Conservation (phyloP, 106 monocot genomes). For the Xerophyta viscosa region DNA sequence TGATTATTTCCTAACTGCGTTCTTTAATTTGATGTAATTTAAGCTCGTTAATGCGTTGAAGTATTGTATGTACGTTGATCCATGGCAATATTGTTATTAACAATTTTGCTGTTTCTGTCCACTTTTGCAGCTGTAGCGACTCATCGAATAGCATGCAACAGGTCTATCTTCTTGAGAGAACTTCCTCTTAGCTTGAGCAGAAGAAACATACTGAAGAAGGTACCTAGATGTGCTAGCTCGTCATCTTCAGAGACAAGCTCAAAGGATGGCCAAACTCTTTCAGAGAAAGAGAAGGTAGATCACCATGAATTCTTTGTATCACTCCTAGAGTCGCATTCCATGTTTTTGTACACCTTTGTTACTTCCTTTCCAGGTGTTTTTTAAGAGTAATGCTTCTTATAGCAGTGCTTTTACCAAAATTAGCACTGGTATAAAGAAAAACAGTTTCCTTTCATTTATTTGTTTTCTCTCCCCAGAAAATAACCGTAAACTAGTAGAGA, state of each 20-base stretch:
- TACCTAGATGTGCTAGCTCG: slow-evolving; percentile 24
- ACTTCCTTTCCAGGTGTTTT: too few relatives aligned
- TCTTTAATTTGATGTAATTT: too few relatives aligned
- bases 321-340: background rate
- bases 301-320: background rate
- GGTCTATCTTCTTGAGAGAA: slow-evolving; percentile 13
- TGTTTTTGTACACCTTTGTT: background rate
- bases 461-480: too few relatives aligned
- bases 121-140: slow-evolving; percentile 8
- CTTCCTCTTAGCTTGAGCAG: slow-evolving; percentile 2
- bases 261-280: slow-evolving; percentile 6
- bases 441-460: too few relatives aligned
- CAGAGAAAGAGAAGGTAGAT: slow-evolving; percentile 26
- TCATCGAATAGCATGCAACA: background rate
- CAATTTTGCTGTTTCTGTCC: slow-evolving; percentile 2
- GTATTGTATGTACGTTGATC: too few relatives aligned
- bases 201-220: slow-evolving; percentile 8
- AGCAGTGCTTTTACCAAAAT: too few relatives aligned
- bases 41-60: too few relatives aligned
- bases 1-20: too few relatives aligned
- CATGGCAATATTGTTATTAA: too few relatives aligned
- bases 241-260: slow-evolving; percentile 22
- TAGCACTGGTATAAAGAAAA: too few relatives aligned
- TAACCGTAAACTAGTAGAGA: too few relatives aligned
- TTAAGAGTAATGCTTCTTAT: too few relatives aligned